These are phyloP conservation scores for Lichina pygmaea DNA, from an alignment of 495 filamentous ascomycete genomes.

Conservation along the genomic window DNA sequence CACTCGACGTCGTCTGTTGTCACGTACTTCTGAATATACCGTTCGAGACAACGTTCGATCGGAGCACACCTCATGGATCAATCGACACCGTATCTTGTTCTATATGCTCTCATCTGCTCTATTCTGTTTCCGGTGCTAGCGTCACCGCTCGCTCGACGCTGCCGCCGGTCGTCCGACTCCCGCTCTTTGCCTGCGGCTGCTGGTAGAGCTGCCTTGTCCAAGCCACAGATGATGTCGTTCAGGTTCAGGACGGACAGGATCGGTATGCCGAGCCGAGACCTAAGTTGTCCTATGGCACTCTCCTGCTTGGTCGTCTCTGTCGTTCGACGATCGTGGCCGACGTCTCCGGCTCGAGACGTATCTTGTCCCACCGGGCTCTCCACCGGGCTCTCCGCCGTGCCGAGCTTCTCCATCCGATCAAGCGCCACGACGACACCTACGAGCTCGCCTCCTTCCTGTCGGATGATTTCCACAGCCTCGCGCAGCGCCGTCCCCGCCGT, in stretches of 20 bases:
- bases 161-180: conserved; percentile 38
- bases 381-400: too few relatives aligned
- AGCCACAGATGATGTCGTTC: conserved; percentile 52
- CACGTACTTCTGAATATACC: too few relatives aligned
- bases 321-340: conserved; percentile 23
- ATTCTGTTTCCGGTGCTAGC: conserved; percentile 11
- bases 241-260: conserved; percentile 22
- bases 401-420: conserved; percentile 66
- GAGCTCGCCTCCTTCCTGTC: conserved; percentile 44
- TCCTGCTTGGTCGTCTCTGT: conserved; percentile 10
- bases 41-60: too few relatives aligned
- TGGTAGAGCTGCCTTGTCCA: conserved; percentile 13
- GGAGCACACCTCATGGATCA: too few relatives aligned
- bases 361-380: too few relatives aligned
- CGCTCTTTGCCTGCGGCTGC: conserved; percentile 9
- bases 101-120: too few relatives aligned
- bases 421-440: conserved; percentile 69
- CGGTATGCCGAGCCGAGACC: conserved; percentile 27
- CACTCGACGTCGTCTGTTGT: too few relatives aligned
- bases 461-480: conserved; percentile 65
- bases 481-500: conserved; percentile 83
- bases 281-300: conserved; percentile 58
- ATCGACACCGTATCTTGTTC: too few relatives aligned
- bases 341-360: too few relatives aligned
- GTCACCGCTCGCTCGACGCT: conserved; percentile 50